Conservation (phyloP, 306 rosid genomes). For the Prosopis cineraria region DNA sequence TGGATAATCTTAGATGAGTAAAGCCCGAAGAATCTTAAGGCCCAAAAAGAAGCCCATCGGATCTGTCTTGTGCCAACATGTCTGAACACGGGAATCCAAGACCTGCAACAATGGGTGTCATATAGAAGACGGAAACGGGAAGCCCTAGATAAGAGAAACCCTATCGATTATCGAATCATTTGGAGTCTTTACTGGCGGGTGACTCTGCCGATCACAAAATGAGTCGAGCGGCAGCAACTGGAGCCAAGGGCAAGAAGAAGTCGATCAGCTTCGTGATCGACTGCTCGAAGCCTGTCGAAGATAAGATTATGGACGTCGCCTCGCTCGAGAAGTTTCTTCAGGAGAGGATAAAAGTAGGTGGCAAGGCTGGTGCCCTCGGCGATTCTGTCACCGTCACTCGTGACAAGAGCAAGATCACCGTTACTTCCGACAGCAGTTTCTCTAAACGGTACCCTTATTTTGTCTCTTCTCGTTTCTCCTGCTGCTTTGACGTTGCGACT, state of each 20-base stretch:
- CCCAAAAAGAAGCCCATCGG: too few relatives aligned
- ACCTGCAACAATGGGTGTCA: neutral
- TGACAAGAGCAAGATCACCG: constrained; percentile 77
- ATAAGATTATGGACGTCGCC: constrained; percentile 96
- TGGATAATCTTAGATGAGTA: too few relatives aligned
- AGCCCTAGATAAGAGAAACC: constrained; percentile 36
- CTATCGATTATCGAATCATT: neutral
- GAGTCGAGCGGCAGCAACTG: constrained; percentile 65
- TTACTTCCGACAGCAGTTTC: constrained; percentile 70
- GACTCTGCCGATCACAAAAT: constrained; percentile 40
- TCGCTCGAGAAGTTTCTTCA: constrained; percentile 93
- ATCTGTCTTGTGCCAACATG: too few relatives aligned
- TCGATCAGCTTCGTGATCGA: constrained; percentile 78
- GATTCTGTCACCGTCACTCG: constrained; percentile 70
- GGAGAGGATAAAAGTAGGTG: constrained; percentile 95
- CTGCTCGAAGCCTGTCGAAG: constrained; percentile 93
- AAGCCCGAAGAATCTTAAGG: too few relatives aligned
- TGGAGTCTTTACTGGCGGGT: neutral
- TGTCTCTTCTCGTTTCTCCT: neutral
- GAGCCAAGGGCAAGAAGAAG: constrained; percentile 95
- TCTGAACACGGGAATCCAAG: too few relatives aligned
- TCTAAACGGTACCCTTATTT: constrained; percentile 65
- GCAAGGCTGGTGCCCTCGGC: constrained; percentile 95
- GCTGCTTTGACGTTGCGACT: neutral
- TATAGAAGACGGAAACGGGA: constrained; percentile 28